Conservation (phyloP, 371 early-diverging fungal species). For the Fennellomyces sp. region DNA sequence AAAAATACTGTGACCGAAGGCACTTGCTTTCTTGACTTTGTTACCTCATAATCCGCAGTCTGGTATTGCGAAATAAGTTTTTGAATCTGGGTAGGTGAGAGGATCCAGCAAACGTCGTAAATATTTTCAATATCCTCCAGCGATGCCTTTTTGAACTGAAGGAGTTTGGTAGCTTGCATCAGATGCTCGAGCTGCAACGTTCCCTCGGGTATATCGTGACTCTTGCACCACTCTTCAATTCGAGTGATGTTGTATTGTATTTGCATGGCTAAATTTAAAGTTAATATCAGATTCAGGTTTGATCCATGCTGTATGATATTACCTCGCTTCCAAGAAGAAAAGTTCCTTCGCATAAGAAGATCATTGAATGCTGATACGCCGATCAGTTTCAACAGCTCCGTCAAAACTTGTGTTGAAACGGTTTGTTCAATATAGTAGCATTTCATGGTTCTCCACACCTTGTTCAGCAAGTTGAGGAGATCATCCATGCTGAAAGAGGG, state of each 20-base stretch:
- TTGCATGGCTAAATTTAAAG: constrained; percentile 91
- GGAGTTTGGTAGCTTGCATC: constrained; percentile 92
- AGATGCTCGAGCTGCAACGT: constrained; percentile 90
- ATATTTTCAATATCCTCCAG: constrained; percentile 93
- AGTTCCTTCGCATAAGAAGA: constrained; percentile 84
- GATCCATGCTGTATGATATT: neutral
- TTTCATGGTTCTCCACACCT: constrained; percentile 86
- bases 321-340: constrained; percentile 83
- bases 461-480: constrained; percentile 84
- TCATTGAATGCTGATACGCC: constrained; percentile 93
- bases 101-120: constrained; percentile 94
- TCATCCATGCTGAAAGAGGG: constrained; percentile 85
- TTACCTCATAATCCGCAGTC: constrained; percentile 76
- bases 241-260: constrained; percentile 97
- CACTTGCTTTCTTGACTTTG: neutral
- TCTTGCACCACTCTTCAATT: constrained; percentile 97
- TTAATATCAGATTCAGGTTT: neutral
- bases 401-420: constrained; percentile 74
- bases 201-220: constrained; percentile 90
- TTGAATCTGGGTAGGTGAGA: constrained; percentile 94
- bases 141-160: constrained; percentile 89
- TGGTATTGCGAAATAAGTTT: constrained; percentile 88
- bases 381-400: constrained; percentile 85
- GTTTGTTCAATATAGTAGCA: constrained; percentile 91
- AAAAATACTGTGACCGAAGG: neutral